These are phyloP conservation scores for Nicotiana rustica DNA, from an alignment of 305 asterid species.

Conservation along the genomic window DNA sequence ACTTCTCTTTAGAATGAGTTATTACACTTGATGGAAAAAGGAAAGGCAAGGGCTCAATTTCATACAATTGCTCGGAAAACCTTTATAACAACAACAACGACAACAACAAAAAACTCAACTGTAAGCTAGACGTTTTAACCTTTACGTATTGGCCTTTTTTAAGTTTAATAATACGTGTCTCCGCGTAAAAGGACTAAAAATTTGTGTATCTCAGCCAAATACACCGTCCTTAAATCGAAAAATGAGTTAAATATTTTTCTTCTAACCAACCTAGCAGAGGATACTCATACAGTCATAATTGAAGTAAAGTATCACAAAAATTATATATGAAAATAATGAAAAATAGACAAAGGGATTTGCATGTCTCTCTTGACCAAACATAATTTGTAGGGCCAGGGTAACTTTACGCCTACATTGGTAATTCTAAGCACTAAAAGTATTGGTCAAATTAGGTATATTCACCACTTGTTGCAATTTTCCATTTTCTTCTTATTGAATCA, in stretches of 20 bases:
- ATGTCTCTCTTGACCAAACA: slow-evolving; percentile 28
- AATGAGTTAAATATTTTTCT: neutral
- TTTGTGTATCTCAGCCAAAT: neutral
- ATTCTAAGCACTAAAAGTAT: slow-evolving; percentile 15
- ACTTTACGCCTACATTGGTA: slow-evolving; percentile 10
- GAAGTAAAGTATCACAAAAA: neutral
- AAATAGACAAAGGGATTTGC: neutral
- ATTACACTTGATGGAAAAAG: neutral
- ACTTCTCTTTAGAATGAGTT: neutral
- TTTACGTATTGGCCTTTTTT: too few species aligned
- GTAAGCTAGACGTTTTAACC: too few species aligned
- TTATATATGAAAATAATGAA: neutral
- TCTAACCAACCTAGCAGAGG: neutral
- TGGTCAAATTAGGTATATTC: slow-evolving; percentile 31
- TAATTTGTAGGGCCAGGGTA: neutral
- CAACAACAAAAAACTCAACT: too few species aligned
- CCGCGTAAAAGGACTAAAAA: neutral
- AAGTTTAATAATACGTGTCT: neutral
- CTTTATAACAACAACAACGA: neutral
- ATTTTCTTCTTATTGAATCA: neutral
- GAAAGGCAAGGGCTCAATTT: neutral
- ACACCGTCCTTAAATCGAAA: neutral
- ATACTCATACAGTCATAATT: too few species aligned
- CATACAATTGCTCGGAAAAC: neutral
- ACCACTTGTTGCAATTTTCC: neutral